Conservation (phyloP, 352 stramenopile genomes). For the Phytopythium ostracodes region DNA sequence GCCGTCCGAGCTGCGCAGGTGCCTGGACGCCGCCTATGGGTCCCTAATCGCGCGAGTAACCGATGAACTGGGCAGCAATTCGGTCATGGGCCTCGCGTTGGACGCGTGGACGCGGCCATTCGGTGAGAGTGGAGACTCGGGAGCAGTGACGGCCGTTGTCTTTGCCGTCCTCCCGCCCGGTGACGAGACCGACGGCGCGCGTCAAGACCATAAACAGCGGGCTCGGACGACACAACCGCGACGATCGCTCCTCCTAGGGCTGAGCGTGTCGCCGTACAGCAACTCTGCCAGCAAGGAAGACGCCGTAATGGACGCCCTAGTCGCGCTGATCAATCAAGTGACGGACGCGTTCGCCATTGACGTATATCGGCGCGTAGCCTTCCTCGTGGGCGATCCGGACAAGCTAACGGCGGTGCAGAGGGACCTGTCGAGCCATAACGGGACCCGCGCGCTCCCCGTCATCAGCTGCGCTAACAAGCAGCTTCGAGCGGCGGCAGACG, state of each 20-base stretch:
- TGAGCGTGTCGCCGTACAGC: not conserved
- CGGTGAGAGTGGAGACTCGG: too few species aligned
- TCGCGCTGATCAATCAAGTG: not conserved
- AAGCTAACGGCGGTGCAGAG: not conserved
- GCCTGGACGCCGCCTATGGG: not conserved
- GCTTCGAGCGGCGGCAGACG: not conserved
- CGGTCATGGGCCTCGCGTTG: not conserved
- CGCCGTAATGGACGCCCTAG: not conserved
- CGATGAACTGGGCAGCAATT: not conserved
- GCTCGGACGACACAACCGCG: not conserved
- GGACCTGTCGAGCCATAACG: not conserved
- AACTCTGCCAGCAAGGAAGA: not conserved
- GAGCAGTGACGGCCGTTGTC: not conserved
- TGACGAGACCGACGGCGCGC: not conserved
- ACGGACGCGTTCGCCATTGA: not conserved
- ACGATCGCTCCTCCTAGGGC: not conserved
- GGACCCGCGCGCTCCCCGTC: not conserved
- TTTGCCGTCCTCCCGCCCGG: not conserved
- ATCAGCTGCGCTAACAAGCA: not conserved
- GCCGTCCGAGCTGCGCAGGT: not conserved
- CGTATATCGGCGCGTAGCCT: not conserved
- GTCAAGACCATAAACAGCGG: not conserved
- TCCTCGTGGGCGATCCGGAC: conserved; percentile 1
- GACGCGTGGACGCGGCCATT: conserved; percentile 2
- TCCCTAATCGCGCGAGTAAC: not conserved